A percentile compares a stretch with the other conserved stretches of the same genome.
phyloP scores from a whole-genome alignment of 805 yeast genomes.

The Cyberlindnera maritima region DNA sequence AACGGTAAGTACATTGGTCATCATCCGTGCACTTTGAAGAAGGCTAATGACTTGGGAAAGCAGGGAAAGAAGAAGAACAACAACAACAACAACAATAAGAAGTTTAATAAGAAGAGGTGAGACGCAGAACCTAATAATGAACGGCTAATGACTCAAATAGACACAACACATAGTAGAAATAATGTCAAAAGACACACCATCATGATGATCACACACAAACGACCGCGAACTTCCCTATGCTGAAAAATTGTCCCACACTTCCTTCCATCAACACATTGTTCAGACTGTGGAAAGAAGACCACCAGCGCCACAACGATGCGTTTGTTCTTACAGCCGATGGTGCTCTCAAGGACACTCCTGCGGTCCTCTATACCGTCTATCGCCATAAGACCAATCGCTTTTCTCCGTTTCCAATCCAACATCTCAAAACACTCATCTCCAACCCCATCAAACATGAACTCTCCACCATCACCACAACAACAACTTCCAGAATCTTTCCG shows the following conservation, averaged over 20 bases:
- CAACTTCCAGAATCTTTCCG: constrained; percentile 21
- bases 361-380: background rate
- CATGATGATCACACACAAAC: too few relatives aligned
- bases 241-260: too few relatives aligned
- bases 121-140: too few relatives aligned
- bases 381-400: background rate
- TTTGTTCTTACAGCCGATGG: background rate
- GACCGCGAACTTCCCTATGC: too few relatives aligned
- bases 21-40: constrained; percentile 66
- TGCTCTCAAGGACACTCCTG: background rate
- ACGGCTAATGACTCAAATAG: too few relatives aligned
- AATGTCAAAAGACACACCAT: too few relatives aligned
- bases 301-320: background rate
- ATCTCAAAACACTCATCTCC: background rate
- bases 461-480: constrained; percentile 6
- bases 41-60: constrained; percentile 42
- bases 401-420: constrained; percentile 3
- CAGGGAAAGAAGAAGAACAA: constrained; percentile 29
- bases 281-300: too few relatives aligned
- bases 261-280: too few relatives aligned
- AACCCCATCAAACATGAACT: background rate
- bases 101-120: background rate
- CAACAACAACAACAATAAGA: background rate
- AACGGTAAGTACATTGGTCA: constrained; percentile 75
- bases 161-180: too few relatives aligned